Base-by-base conservation (phyloP, 164 flowering plant species). In the Liquidambar formosana region DNA sequence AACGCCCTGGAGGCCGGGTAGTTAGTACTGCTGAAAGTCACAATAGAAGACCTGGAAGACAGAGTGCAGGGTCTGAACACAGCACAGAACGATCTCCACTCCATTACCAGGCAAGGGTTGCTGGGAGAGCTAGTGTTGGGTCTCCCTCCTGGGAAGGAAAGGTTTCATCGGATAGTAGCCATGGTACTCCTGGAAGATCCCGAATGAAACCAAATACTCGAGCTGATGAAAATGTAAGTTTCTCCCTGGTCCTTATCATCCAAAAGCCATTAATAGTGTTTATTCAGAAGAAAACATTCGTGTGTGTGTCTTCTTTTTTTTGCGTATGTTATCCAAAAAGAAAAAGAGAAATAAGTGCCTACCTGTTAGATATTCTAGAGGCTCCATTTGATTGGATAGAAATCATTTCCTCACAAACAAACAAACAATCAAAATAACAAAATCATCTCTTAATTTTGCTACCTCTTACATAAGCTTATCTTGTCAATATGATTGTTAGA, bases 171-270 rank as follows among this genome's bases (percentile, higher is more conserved):
- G 86, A 84, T 0, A 71, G 74, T 47, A 76, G 80, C 68, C 86
- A 84, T 70, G 87, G 82, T n/a, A 82, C 86, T 53, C 86, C 85
- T 57, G 81, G 81, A 61, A 80, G 85, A 70, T 73, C 86, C 18
- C 67, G 80, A 16, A 13, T 77, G 62, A 79, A 61, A 61, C 78
- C 83, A 18, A 64, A 3, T 28, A 8, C 38, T 27, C 75, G 73
- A 43, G 77, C 73, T 49, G 81, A 81, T 65, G 83, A 82, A 51
- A 71, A 61, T 61, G 89, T 85, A 78, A 79, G 63, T 64, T 62
- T 49, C 52, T 54, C 46, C 47, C 45, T 16, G 52, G 15, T 23
- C 19, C 38, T 15, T 19, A 38, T 23, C 8, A 57, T 28, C 1
- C 53, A 23, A 51, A 51, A 15, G 54, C 54, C 19, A 51, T 51